Evolutionary conservation across 2,329 filamentous ascomycete species (phyloP), one percentile per base, ranked within the genome.

Genomic region (Botrytis hyacinthi): DNA sequence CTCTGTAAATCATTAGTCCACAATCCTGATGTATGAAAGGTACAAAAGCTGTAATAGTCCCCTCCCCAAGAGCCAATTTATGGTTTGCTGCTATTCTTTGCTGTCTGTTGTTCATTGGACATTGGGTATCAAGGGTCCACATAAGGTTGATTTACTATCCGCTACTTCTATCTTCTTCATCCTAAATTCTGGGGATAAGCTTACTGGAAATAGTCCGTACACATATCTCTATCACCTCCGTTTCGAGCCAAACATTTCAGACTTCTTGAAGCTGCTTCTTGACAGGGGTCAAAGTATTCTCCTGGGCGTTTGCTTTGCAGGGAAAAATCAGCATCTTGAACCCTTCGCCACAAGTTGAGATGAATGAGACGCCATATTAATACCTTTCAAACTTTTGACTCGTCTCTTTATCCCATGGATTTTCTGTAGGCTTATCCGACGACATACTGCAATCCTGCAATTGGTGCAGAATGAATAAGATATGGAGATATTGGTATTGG

Each of bases 201-300:
- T 83, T 82, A 98, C 94, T 98, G 93, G 81, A 99, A 98, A 81
- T 97, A 98, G 82, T 98, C 95, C 76, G 88, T 87, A 81, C 96
- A 99, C 92, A 98, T 92, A n/a, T 91, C 86, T 77, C 91, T 89
- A 81, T 98, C 94, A 22, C 93, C 95, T 35, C 88, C 91, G 82
- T 99, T 99, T 35, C 96, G 89, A 81, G 94, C 91, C 80, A 99
- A 84, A 80, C 96, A 99, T 82, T 90, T 91, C 78, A 98, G 91
- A 83, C 95, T 98, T 80, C 89, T 88, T 77, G 92, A 86, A 12
- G 96, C 95, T 8, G 94, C 94, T 79, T 97, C 95, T 82, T 98
- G 95, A 83, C 96, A 99, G 2, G 96, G 96, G 80, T 99, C 96
- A 82, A 93, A 94, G 84, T 92, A 98, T 82, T 98, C 91, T 86